Conservation (phyloP, 192 early-diverging fungal genomes). For the Rhizoclosmatium sp. region DNA sequence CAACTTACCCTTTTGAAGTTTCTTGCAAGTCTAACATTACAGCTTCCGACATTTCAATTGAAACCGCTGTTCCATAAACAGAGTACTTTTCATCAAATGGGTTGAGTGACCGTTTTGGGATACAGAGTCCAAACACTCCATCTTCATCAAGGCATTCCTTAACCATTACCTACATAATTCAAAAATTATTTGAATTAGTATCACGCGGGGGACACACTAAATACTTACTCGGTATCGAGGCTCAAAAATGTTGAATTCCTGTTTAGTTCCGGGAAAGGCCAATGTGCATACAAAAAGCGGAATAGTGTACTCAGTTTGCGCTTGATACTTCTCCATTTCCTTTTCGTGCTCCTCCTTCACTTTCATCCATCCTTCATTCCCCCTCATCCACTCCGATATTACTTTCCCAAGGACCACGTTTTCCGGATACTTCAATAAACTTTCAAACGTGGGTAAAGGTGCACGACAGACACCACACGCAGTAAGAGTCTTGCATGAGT, state of each 20-base stretch:
- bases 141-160: conserved; percentile 33
- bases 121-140: conserved; percentile 18
- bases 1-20: conserved; percentile 17
- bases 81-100: conserved; percentile 3
- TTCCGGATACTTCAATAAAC: not conserved
- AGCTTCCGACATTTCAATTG: conserved; percentile 6
- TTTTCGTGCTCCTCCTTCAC: not conserved
- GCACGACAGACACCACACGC: conserved; percentile 9
- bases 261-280: conserved; percentile 14
- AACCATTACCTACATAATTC: conserved; percentile 18
- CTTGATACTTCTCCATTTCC: not conserved
- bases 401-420: conserved; percentile 11
- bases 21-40: not conserved
- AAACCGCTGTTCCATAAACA: conserved; percentile 5
- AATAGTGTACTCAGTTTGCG: not conserved
- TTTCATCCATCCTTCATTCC: not conserved
- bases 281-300: conserved; percentile 20
- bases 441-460: not conserved
- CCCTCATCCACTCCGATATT: not conserved
- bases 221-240: conserved; percentile 23
- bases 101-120: conserved; percentile 10
- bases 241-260: conserved; percentile 35
- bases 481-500: not conserved
- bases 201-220: not conserved
- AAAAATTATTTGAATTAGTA: not conserved